Evolutionary conservation across 1,284 basidiomycete genomes (phyloP).

Genomic region (Pascua sp.): DNA sequence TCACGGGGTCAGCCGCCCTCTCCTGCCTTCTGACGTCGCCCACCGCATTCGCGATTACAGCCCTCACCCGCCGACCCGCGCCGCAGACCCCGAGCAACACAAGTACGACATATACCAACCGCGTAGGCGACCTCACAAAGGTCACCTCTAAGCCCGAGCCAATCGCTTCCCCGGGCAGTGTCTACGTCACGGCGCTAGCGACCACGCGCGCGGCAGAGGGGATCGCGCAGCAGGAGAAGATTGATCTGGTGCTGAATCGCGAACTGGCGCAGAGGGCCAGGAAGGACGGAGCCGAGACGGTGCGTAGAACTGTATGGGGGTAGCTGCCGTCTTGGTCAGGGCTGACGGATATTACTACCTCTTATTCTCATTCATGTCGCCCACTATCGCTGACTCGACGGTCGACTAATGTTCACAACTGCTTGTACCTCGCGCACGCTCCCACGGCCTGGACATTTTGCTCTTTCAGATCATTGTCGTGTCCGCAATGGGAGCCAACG

Average conservation of each 20-base stretch:
- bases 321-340: no score
- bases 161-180: conserved; percentile 20
- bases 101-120: conserved; percentile 24
- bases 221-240: conserved; percentile 26
- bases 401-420: no score
- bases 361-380: no score
- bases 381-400: no score
- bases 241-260: conserved; percentile 41
- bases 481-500: conserved; percentile 29
- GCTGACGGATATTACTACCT: no score
- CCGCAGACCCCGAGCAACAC: conserved; percentile 12
- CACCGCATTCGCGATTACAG: conserved; percentile 32
- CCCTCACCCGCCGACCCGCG: conserved; percentile 35
- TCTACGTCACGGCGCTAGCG: conserved; percentile 41
- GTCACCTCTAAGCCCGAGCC: conserved; percentile 7
- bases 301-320: conserved; percentile 16
- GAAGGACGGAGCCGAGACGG: conserved; percentile 37
- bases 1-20: conserved; percentile 40
- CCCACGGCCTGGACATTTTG: no score
- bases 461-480: conserved; percentile 39
- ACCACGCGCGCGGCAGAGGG: conserved; percentile 45
- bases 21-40: conserved; percentile 27
- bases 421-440: no score
- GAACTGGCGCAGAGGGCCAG: conserved; percentile 40
- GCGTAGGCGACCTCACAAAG: conserved; percentile 25